A percentile compares a stretch with the other conserved stretches of the same genome.
phyloP scores from a whole-genome alignment of 768 basidiomycete genomes.

The Kwoniella europaea region DNA sequence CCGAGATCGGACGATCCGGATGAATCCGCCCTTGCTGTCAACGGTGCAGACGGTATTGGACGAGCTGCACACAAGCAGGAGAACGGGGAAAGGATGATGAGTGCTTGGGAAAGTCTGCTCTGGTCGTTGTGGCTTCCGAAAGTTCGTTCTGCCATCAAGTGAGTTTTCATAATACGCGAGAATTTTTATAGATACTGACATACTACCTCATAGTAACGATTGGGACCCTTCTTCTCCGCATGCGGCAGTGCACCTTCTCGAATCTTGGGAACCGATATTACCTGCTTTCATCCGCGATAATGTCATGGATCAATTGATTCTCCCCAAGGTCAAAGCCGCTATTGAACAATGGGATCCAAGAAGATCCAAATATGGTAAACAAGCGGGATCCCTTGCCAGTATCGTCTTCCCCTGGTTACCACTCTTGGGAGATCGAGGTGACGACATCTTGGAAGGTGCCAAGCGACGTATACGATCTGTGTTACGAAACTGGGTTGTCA shows the following conservation, averaged over 20 bases:
- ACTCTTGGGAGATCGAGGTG: conserved; percentile 78
- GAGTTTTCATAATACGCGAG: conserved; percentile 32
- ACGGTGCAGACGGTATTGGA: conserved; percentile 1
- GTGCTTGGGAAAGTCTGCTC: conserved; percentile 88
- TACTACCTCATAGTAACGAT: conserved; percentile 67
- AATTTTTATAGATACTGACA: neutral
- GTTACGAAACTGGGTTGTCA: conserved; percentile 73
- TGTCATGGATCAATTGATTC: conserved; percentile 89
- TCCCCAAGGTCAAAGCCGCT: conserved; percentile 87
- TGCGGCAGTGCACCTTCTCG: conserved; percentile 80
- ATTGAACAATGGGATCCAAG: conserved; percentile 73
- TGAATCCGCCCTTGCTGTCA: conserved; percentile 4
- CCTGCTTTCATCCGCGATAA: conserved; percentile 93
- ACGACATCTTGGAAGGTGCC: conserved; percentile 84
- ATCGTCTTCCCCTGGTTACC: conserved; percentile 97
- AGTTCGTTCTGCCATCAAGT: conserved; percentile 88
- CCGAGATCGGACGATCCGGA: conserved; percentile 48
- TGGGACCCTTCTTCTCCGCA: conserved; percentile 78
- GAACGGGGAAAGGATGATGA: conserved; percentile 70
- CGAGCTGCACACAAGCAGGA: neutral
- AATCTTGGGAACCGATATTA: conserved; percentile 83
- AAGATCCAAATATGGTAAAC: conserved; percentile 54
- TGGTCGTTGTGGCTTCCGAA: conserved; percentile 96
- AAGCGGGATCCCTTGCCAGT: conserved; percentile 67
- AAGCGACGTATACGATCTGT: conserved; percentile 80